Conservation (phyloP, 768 basidiomycete species). For the Myochromella boudieri region DNA sequence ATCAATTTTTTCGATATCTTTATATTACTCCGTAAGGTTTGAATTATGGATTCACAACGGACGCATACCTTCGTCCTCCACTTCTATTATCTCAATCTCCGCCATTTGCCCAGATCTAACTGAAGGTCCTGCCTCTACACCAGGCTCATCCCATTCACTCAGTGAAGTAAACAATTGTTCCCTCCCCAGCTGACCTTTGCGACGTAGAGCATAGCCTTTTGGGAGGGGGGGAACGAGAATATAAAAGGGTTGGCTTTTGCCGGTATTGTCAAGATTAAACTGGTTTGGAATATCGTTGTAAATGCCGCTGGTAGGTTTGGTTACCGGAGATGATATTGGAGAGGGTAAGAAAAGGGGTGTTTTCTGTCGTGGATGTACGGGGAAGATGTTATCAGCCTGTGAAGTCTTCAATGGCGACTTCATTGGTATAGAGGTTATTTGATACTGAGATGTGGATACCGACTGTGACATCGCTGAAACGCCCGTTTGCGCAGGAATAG, state of each 20-base stretch:
- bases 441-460: not conserved
- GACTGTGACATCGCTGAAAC: not conserved
- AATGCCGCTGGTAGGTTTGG: not conserved
- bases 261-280: not conserved
- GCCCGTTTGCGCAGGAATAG: not conserved
- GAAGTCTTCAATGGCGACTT: not conserved
- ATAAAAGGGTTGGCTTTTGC: conserved; percentile 15
- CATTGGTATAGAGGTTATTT: not conserved
- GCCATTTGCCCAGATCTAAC: conserved; percentile 4
- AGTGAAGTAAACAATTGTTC: conserved; percentile 4
- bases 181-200: conserved; percentile 9
- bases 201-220: conserved; percentile 22
- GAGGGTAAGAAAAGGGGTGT: conserved; percentile 53
- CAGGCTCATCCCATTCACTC: conserved; percentile 1
- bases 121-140: not conserved
- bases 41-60: conserved; percentile 5
- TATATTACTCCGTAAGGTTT: conserved; percentile 15
- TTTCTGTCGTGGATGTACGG: conserved; percentile 15
- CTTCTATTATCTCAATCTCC: too few relatives aligned
- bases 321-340: conserved; percentile 31
- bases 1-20: conserved; percentile 16
- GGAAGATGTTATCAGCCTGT: not conserved
- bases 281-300: not conserved
- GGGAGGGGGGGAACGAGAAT: conserved; percentile 33
- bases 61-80: conserved; percentile 23